Evolutionary conservation across 2,329 filamentous ascomycete genomes (phyloP).

Genomic region (Bipolaris bicolor): DNA sequence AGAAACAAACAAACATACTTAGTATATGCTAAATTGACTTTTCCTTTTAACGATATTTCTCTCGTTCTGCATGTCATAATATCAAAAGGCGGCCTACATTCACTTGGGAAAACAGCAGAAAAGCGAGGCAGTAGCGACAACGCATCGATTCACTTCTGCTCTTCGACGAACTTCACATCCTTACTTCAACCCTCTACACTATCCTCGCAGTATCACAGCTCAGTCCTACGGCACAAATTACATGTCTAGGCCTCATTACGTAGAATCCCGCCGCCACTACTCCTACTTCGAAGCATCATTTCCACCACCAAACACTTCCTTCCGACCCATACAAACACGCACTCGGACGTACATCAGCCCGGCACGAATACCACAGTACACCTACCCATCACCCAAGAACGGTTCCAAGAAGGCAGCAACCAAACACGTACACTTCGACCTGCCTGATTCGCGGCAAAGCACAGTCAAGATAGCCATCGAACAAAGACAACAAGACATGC

Average conservation of each 20-base stretch:
- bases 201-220: slow-evolving; percentile 2
- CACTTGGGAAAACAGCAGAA: background rate
- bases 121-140: slow-evolving; percentile 8
- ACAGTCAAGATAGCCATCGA: background rate
- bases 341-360: background rate
- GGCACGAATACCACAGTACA: background rate
- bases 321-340: background rate
- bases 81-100: background rate
- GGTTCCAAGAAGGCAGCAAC: slow-evolving; percentile 2
- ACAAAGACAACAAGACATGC: background rate
- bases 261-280: slow-evolving; percentile 1
- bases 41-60: background rate
- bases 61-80: background rate
- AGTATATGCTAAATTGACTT: background rate
- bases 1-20: background rate
- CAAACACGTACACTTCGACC: slow-evolving; percentile 12
- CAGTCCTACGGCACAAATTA: slow-evolving; percentile 5
- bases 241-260: slow-evolving; percentile 4
- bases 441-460: slow-evolving; percentile 2
- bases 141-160: slow-evolving; percentile 5
- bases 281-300: slow-evolving; percentile 7
- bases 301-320: background rate
- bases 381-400: background rate
- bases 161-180: background rate
- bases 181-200: background rate